Percentiles rank a stretch among this genome's conserved stretches.
Evolutionary conservation across 257 asterid genomes (phyloP).

Genomic region (Scutellaria minor): DNA sequence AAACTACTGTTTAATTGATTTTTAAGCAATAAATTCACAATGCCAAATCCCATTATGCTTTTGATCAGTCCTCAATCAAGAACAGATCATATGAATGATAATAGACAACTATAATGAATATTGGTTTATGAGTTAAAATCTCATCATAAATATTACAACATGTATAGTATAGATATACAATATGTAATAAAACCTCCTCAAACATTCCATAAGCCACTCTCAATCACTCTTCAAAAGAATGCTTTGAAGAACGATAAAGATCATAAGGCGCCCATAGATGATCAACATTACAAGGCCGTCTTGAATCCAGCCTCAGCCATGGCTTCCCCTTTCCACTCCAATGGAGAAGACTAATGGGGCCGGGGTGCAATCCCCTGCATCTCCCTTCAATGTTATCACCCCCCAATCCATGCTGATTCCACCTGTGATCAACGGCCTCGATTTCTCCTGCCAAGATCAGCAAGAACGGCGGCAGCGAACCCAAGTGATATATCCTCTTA

Average conservation of each 20-base stretch:
- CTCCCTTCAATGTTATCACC: slow-evolving; percentile 48
- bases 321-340: slow-evolving; percentile 64
- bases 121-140: no score
- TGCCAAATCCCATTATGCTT: no score
- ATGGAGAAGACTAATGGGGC: slow-evolving; percentile 49
- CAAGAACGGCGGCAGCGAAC: slow-evolving; percentile 51
- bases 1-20: no score
- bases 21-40: no score
- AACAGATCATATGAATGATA: no score
- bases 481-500: slow-evolving; percentile 48
- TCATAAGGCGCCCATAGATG: slow-evolving; percentile 54
- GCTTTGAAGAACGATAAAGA: slow-evolving; percentile 44
- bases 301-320: slow-evolving; percentile 53
- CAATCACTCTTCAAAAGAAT: slow-evolving; percentile 45
- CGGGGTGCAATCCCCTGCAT: slow-evolving; percentile 46
- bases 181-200: neutral
- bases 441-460: slow-evolving; percentile 47
- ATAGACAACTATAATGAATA: no score
- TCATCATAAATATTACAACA: no score
- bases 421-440: slow-evolving; percentile 46
- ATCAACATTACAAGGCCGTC: slow-evolving; percentile 48
- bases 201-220: neutral
- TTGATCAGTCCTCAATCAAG: no score
- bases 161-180: no score
- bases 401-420: slow-evolving; percentile 56